Percentiles rank a stretch among this genome's conserved stretches.
phyloP scores from a whole-genome alignment of 2,329 filamentous ascomycete genomes.

The Epicoccum sorghinum region DNA sequence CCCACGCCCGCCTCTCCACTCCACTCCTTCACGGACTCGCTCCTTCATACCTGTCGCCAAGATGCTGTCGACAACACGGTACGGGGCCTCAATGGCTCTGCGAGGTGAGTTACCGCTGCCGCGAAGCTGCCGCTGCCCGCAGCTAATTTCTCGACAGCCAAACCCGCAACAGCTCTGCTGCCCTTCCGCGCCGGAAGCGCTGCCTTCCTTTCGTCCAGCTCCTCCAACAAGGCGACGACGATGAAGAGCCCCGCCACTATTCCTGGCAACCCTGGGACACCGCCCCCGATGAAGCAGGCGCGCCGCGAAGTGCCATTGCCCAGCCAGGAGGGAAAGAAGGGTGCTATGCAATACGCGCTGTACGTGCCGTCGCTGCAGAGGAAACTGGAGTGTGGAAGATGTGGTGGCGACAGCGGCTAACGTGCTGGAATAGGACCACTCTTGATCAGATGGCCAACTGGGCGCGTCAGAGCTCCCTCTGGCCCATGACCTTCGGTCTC shows the following conservation, averaged over 20 bases:
- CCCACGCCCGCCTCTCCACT: slow-evolving; percentile 46
- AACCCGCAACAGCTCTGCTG: slow-evolving; percentile 67
- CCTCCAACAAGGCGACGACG: slow-evolving; percentile 67
- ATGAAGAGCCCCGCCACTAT: slow-evolving; percentile 60
- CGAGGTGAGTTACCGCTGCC: slow-evolving; percentile 53
- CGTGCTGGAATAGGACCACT: slow-evolving; percentile 64
- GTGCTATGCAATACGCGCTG: slow-evolving; percentile 84
- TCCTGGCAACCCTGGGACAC: slow-evolving; percentile 59
- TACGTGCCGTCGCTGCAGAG: slow-evolving; percentile 57
- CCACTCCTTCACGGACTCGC: slow-evolving; percentile 44
- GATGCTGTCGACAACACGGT: slow-evolving; percentile 60
- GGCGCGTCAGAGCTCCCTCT: slow-evolving; percentile 85
- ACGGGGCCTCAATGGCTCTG: slow-evolving; percentile 60
- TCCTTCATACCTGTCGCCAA: slow-evolving; percentile 43
- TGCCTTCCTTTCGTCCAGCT: slow-evolving; percentile 69
- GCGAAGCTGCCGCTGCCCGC: slow-evolving; percentile 20
- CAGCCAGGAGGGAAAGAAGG: slow-evolving; percentile 80
- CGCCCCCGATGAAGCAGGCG: slow-evolving; percentile 61
- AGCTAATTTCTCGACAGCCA: slow-evolving; percentile 59
- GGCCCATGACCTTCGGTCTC: slow-evolving; percentile 89
- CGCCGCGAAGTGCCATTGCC: slow-evolving; percentile 74
- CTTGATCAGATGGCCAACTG: slow-evolving; percentile 85
- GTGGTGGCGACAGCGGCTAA: slow-evolving; percentile 21
- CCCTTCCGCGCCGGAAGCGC: slow-evolving; percentile 66
- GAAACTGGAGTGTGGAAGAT: background rate